Base-by-base conservation (phyloP, 202 grass and related monocot species). In the Hordeum pubiflorum region DNA sequence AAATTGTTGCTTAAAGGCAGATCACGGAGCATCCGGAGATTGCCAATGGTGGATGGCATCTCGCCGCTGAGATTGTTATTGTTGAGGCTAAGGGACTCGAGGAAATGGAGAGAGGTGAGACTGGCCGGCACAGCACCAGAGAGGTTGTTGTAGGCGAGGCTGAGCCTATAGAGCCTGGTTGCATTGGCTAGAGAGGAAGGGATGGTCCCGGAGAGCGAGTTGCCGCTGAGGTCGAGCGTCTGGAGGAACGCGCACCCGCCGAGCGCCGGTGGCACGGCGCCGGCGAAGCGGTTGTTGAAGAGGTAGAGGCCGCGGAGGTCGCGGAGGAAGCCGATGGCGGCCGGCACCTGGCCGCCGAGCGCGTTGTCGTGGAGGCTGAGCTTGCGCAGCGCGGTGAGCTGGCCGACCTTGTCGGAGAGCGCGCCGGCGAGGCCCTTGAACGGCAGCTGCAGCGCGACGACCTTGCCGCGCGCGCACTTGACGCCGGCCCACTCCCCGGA, bases 251-350 rank as follows among this genome's bases (percentile, higher is more conserved):
- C 17, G 79, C 88, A 93, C 13, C 80, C 74, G 62, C 92, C 92
- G 34, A 98, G 77, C 27, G 80, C 72, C 12, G 79, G 79, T 0
- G 95, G 92, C 66, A 98, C 87, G 26, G 82, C 79, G 65, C 92
- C 95, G 1, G 90, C 76, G 87, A 98, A 93, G 63, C 92, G 90
- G 79, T 95, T 98, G 83, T 98, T 98, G 90, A 94, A 94, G 81
- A 98, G 90, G 85, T 98, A 88, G 22, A 93, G 59, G 6, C 84
- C 95, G 22, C 92, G 91, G 81, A 98, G 89, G 0, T 94, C 86
- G 29, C 63, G 88, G 40, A 98, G 86, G 87, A 91, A 86, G 20
- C 95, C 88, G 46, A 97, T 81, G 5, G 95, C 68, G 2, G 74
- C 44, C 13, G 95, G 95, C 3, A 94, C 74, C 50, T 89, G 92